Percentiles rank a stretch among this genome's conserved stretches.
These are phyloP conservation scores for Conticribra guillardii DNA, from an alignment of 108 stramenopile genomes.

Conservation along the genomic window DNA sequence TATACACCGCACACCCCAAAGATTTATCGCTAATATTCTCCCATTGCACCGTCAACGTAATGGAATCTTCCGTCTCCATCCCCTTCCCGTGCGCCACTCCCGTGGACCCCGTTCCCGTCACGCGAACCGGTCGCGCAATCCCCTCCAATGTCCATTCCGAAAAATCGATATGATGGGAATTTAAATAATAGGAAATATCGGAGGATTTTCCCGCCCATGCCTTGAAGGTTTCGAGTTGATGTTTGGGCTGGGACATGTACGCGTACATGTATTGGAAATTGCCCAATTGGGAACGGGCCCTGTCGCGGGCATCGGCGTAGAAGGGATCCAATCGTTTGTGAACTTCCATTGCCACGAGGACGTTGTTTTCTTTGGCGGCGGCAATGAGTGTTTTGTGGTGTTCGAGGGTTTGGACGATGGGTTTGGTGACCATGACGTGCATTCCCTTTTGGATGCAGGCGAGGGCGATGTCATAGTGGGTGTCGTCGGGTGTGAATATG, in stretches of 20 bases:
- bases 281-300: slow-evolving; percentile 76
- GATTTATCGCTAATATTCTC: slow-evolving; percentile 79
- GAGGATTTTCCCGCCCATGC: slow-evolving; percentile 98
- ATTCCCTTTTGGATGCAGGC: slow-evolving; percentile 88
- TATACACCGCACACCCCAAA: slow-evolving; percentile 95
- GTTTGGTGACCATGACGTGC: slow-evolving; percentile 99
- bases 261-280: slow-evolving; percentile 97
- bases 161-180: slow-evolving; percentile 99
- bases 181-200: slow-evolving; percentile 99
- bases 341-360: slow-evolving; percentile 94
- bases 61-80: slow-evolving; percentile 97
- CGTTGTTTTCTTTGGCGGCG: slow-evolving; percentile 84
- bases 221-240: slow-evolving; percentile 98
- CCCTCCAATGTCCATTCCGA: slow-evolving; percentile 96
- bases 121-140: slow-evolving; percentile 88
- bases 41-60: slow-evolving; percentile 98
- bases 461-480: slow-evolving; percentile 97
- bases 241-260: slow-evolving; percentile 99
- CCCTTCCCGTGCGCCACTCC: slow-evolving; percentile 91
- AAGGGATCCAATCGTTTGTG: slow-evolving; percentile 99
- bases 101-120: slow-evolving; percentile 90
- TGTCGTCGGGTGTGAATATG: slow-evolving; percentile 99
- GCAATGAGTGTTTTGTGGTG: slow-evolving; percentile 81
- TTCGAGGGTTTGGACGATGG: slow-evolving; percentile 94
- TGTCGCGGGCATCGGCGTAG: slow-evolving; percentile 98